Base-by-base conservation (phyloP, 2,329 filamentous ascomycete species). In the Gnomoniopsis smithogilvyi region DNA sequence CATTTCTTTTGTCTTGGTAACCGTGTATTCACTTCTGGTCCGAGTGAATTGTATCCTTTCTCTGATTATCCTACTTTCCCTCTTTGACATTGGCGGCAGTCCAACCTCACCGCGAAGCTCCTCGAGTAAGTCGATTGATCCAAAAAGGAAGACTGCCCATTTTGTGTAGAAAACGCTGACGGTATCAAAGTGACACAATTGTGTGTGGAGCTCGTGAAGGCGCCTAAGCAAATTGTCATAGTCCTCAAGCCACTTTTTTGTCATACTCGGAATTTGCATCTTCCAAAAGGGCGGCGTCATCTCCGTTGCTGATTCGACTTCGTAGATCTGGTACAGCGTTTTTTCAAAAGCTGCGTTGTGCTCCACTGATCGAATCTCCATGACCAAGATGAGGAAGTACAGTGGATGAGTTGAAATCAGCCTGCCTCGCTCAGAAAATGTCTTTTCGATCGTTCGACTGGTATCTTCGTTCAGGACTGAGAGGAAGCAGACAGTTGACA, bases 41-140 rank as follows among this genome's bases (percentile, higher is more conserved):
- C 47, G 51, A 2, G 56, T 50, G 56, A 59, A 54, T 6, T 24
- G 24, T 19, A 59, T 54, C 22, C 56, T 59, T 21, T 59, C 45
- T 3, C 33, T 45, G 24, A 59, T 36, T 12, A 24, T 11, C 12
- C 24, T 33, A 3, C 22, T 14, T 1, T 57, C 38, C 6, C 48
- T 53, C 24, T 14, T 53, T 0, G 26, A 7, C 47, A 52, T 21
- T 8, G 46, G 48, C 17, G 48, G 21, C 21, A 56, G 22, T 14
- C 53, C 53, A 2, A 12, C 30, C 33, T 52, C 53, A 2, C 6
- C 19, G 7, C 49, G 54, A 21, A 57, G 11, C 15, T 38, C 38
- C 3, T 46, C 54, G 11, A 57, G 17, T 26, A 53, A 0, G 12
- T 17, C n/a, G 12, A 60, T 19, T 15, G 41, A 34, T 7, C 14